Conservation (phyloP, 2,329 filamentous ascomycete genomes). For the Gliomastix tumulicola region DNA sequence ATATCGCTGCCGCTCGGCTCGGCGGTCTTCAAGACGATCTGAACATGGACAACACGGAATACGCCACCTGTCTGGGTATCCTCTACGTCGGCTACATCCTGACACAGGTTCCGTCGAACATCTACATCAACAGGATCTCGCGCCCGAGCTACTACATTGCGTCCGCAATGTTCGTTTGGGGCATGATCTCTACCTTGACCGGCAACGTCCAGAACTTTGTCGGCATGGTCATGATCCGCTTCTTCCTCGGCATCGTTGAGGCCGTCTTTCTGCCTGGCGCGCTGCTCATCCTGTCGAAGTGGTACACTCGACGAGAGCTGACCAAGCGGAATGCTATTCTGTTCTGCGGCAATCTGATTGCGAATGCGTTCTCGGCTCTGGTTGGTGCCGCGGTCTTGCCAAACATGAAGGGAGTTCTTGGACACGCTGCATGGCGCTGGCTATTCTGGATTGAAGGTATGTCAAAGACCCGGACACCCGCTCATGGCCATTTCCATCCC, state of each 20-base stretch:
- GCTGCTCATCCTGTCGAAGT: conserved; percentile 56
- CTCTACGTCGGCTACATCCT: conserved; percentile 60
- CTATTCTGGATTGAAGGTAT: conserved; percentile 48
- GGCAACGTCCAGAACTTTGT: conserved; percentile 44
- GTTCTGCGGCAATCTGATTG: conserved; percentile 53
- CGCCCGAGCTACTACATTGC: conserved; percentile 45
- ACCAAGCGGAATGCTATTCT: conserved; percentile 47
- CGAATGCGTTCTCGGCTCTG: conserved; percentile 52
- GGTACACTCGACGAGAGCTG: conserved; percentile 57
- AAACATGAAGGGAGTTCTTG: conserved; percentile 47
- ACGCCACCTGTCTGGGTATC: conserved; percentile 56
- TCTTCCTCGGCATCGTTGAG: conserved; percentile 55
- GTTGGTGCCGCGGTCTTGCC: conserved; percentile 50
- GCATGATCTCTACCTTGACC: conserved; percentile 49
- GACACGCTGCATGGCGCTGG: conserved; percentile 53
- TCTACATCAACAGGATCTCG: conserved; percentile 46
- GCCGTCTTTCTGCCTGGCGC: conserved; percentile 59
- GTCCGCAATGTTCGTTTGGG: conserved; percentile 50
- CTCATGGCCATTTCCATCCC: background rate
- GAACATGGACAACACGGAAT: conserved; percentile 47
- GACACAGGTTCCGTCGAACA: conserved; percentile 55
- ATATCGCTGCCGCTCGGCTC: conserved; percentile 60
- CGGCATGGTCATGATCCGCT: conserved; percentile 47
- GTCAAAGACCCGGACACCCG: background rate
- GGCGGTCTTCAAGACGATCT: conserved; percentile 55